Base-by-base conservation (phyloP, 345 rosid genomes). In the Stellera chamaejasme region DNA sequence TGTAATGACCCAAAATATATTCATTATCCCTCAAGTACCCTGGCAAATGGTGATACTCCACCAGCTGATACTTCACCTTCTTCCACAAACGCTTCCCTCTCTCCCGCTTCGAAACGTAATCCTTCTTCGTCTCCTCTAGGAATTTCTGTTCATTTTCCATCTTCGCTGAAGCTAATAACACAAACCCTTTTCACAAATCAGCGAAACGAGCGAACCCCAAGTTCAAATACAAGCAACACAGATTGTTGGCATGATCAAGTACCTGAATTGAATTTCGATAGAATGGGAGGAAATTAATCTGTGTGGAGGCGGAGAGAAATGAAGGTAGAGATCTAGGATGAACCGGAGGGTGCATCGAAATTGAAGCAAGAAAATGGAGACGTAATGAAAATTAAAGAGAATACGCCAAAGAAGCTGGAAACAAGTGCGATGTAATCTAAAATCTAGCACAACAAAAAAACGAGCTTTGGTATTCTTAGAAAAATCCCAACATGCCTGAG, bases 1-100 rank as follows among this genome's bases (percentile, higher is more conserved):
- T 64, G 60, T 93, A 93, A 75, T 93, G 89, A 27, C 93, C 90
- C 52, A 86, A 43, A 54, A 93, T 84, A 68, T 73, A 88, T 47
- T 93, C 97, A 64, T 93, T 93, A 75, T 93, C 96, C 72, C 84
- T 88, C 43, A 93, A 60, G 58, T 81, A 93, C 26, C 68, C 89
- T 7, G 97, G 99, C 67, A 92, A 80, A 41, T 86, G 62, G 63
- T 92, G 96, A 72, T 78, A 92, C 43, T 86, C 99, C 25, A 92
- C 99, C 26, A 88, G 78, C 76, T 93, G 99, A 63, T 79, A 88
- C 77, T 81, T 86, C 43, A 88, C 91, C 72, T 82, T 86, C 69
- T 81, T 81, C 97, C 97, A 93, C 52, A 81, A 62, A 61, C 15
- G 9, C 55, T 39, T 45, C 23, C 23, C 23, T 19, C 23, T 19